Conservation (phyloP, 441 rosid species). For the Croton laevigatus region DNA sequence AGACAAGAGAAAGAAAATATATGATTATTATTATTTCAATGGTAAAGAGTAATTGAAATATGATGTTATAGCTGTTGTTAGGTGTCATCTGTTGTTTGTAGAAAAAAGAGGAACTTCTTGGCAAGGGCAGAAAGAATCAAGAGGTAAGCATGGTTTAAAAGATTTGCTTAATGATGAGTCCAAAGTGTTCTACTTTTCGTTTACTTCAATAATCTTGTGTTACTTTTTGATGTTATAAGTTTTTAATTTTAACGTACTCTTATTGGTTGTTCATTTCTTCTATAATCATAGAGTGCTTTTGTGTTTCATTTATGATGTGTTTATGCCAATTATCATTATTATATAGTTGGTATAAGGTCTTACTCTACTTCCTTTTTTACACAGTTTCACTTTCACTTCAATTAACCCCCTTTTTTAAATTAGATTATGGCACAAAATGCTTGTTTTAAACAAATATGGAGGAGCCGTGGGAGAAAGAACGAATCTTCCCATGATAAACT, state of each 20-base stretch:
- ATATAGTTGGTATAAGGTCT: neutral
- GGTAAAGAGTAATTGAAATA: no score
- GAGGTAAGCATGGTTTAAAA: slow-evolving; percentile 37
- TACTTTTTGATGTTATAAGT: neutral
- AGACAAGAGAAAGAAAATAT: no score
- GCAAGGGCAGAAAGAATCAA: slow-evolving; percentile 48
- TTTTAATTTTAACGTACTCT: neutral
- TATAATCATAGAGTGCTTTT: neutral
- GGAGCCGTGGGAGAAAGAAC: slow-evolving; percentile 47
- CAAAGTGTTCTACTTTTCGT: neutral
- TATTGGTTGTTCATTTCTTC: neutral
- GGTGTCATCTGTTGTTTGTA: slow-evolving; percentile 25
- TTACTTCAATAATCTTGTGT: neutral
- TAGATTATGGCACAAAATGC: slow-evolving; percentile 62
- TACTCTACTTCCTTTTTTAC: neutral
- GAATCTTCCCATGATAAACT: slow-evolving; percentile 32
- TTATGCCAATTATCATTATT: neutral
- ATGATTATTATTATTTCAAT: no score
- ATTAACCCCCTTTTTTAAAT: neutral
- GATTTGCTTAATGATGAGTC: neutral
- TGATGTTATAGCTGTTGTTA: no score
- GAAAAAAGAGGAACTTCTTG: slow-evolving; percentile 44
- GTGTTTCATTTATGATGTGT: neutral
- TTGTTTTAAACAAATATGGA: slow-evolving; percentile 85
- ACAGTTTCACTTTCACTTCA: neutral